A percentile compares a stretch with the other conserved stretches of the same genome.
Conservation (phyloP, 345 rosid species). For the Laguncularia racemosa region DNA sequence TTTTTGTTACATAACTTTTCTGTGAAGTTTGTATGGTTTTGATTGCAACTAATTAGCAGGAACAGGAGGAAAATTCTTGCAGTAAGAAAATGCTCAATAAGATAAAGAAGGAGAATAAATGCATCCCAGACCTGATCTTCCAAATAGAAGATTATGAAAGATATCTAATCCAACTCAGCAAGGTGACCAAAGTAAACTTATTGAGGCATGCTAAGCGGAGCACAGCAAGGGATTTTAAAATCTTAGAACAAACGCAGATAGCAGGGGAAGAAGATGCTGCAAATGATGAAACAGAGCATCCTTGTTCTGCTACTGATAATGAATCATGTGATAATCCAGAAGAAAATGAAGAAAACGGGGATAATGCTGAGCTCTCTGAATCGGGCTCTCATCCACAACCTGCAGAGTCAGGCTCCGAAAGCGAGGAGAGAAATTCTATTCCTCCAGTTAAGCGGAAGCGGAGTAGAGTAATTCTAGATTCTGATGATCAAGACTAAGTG, state of each 20-base stretch:
- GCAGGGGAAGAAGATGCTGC: slow-evolving; percentile 23
- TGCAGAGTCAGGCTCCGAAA: no score
- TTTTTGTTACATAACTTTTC: neutral
- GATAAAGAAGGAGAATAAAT: slow-evolving; percentile 84
- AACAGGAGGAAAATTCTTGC: slow-evolving; percentile 42
- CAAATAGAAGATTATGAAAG: slow-evolving; percentile 82
- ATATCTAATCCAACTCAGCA: slow-evolving; percentile 71
- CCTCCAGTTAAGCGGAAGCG: no score
- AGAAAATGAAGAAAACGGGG: slow-evolving; percentile 9
- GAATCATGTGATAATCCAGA: slow-evolving; percentile 27
- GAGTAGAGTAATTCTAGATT: no score
- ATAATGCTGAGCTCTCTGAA: no score
- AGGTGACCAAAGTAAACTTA: slow-evolving; percentile 59
- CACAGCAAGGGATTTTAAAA: slow-evolving; percentile 72
- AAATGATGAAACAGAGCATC: slow-evolving; percentile 3
- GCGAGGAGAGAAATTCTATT: no score
- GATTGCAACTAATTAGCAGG: slow-evolving; percentile 28
- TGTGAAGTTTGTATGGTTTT: slow-evolving; percentile 6
- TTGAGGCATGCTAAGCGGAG: slow-evolving; percentile 83
- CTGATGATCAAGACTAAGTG: no score
- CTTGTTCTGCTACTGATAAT: slow-evolving; percentile 15
- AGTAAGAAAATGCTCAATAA: slow-evolving; percentile 55
- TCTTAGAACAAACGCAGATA: slow-evolving; percentile 31
- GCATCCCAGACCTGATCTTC: slow-evolving; percentile 76
- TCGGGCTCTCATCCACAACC: no score